Evolutionary conservation across 2,329 filamentous ascomycete genomes (phyloP), one percentile per base, ranked within the genome.

Genomic region (Nemania sp.): DNA sequence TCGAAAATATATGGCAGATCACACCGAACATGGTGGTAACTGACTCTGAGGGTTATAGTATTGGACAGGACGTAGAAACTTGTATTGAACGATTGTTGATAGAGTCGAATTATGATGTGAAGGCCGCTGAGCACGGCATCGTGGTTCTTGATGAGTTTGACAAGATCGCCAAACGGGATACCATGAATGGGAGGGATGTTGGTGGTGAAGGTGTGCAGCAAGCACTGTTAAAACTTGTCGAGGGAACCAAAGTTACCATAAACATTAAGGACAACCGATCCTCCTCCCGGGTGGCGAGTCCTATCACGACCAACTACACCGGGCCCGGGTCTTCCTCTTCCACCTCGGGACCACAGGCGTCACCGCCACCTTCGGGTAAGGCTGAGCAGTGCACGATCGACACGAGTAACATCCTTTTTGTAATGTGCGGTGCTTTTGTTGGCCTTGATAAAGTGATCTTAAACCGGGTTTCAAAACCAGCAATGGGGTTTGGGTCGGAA

Each of bases 121-220:
- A 87, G 60, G 87, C 89, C 56, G 89, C 92, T 7, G 94, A 99
- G 73, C 86, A 91, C 54, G 95, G 95, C 5, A 98, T 99, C 57
- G 92, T 99, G 48, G 95, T 96, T 57, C 81, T 99, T 18, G 95
- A 99, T 69, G 95, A 99, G 77, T 92, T 99, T 57, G 95, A 99
- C 80, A 99, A 99, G 78, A 93, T 98, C 60, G 93, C 95, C 1
- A 91, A 90, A 39, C 87, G 91, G 25, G 94, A 95, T 73, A 90
- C 93, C 15, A 87, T 87, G 62, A 92, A 96, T 62, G 94, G 93
- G 18, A 90, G 96, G 68, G 95, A 99, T 71, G 95, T 99, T 2
- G 91, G 93, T 17, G 95, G 95, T 20, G 95, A 98, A 79, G 95
- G 95, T 54, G 95, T 98, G 0, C 95, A 99, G 72, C 95, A 99